These are phyloP conservation scores for Extremus antarcticus DNA, from an alignment of 495 filamentous ascomycete species.

Conservation along the genomic window DNA sequence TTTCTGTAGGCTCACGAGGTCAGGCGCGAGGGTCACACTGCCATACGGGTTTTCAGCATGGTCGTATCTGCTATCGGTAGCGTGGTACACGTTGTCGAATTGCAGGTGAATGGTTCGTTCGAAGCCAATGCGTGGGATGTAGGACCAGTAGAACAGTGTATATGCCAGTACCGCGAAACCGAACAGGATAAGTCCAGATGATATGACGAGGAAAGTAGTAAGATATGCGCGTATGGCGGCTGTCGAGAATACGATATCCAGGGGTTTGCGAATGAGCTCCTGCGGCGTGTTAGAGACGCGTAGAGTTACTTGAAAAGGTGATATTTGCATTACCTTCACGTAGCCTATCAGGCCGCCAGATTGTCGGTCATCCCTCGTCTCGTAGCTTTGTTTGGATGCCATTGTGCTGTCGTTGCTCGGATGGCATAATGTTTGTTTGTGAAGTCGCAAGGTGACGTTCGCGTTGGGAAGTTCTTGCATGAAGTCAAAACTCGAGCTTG, in stretches of 20 bases:
- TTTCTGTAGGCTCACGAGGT: conserved; percentile 42
- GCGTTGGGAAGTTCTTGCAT: too few species aligned
- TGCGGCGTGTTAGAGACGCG: conserved; percentile 7
- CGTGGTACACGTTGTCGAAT: conserved; percentile 50
- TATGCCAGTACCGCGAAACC: conserved; percentile 57
- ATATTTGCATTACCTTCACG: not conserved
- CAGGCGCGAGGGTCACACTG: conserved; percentile 33
- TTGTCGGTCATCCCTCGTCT: not conserved
- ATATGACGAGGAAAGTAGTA: conserved; percentile 51
- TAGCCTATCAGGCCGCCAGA: not conserved
- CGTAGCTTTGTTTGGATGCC: not conserved
- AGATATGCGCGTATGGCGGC: conserved; percentile 61
- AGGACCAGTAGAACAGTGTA: conserved; percentile 66
- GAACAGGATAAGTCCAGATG: conserved; percentile 47
- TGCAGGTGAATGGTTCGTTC: conserved; percentile 65
- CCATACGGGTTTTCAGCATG: conserved; percentile 38
- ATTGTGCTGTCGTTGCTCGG: not conserved
- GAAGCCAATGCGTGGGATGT: conserved; percentile 61
- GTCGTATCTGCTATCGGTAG: not conserved
- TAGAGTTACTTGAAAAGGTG: not conserved
- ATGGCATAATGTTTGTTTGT: not conserved
- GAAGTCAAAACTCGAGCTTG: not conserved
- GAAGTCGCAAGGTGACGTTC: not conserved
- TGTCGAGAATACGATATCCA: conserved; percentile 50
- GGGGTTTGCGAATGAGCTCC: conserved; percentile 33